Conservation (phyloP, 768 basidiomycete genomes). For the Asterophora lycoperdoides region DNA sequence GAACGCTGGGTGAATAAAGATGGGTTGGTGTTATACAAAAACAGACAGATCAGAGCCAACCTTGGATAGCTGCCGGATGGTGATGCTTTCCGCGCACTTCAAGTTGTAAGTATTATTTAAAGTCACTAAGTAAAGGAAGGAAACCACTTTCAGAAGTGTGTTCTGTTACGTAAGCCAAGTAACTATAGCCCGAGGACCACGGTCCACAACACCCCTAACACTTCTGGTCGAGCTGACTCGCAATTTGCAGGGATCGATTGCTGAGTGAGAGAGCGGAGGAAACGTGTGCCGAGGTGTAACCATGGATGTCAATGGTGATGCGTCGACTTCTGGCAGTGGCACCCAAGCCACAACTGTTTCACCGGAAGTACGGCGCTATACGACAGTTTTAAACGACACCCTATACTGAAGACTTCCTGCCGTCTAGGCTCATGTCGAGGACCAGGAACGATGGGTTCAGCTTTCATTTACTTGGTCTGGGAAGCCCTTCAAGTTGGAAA, state of each 20-base stretch:
- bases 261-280: neutral
- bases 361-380: constrained; percentile 1
- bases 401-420: neutral
- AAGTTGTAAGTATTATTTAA: no score
- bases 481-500: constrained; percentile 55
- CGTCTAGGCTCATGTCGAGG: constrained; percentile 2
- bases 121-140: no score
- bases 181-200: no score
- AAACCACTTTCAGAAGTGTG: no score
- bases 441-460: constrained; percentile 50
- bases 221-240: neutral
- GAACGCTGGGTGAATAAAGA: neutral
- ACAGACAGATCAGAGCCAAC: neutral
- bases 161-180: no score
- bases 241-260: neutral
- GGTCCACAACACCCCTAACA: no score
- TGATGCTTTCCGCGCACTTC: no score
- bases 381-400: neutral
- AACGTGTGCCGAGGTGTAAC: neutral
- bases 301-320: constrained; percentile 1
- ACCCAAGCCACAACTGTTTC: neutral
- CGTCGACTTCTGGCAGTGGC: neutral
- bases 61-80: neutral
- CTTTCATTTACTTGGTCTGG: constrained; percentile 73
- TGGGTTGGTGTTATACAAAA: neutral